Evolutionary conservation across 495 filamentous ascomycete species (phyloP), one percentile per base, ranked within the genome.

Genomic region (Articulospora tetracladia): DNA sequence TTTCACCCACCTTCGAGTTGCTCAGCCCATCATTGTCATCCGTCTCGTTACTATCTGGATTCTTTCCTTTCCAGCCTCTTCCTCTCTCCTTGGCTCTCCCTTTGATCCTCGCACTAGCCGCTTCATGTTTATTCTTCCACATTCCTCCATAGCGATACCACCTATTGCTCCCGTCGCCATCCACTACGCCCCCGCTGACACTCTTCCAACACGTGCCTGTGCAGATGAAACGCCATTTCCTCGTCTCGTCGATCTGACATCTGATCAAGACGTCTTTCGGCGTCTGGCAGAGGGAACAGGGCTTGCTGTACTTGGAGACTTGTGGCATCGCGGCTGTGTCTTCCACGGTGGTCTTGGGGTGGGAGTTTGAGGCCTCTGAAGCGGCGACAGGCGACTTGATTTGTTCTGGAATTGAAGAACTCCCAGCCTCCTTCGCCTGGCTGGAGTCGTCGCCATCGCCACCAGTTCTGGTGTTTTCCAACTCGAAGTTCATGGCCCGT

Each of bases 51-150:
- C n/a, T n/a, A n/a, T n/a, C n/a, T n/a, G n/a, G n/a, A n/a, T n/a
- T n/a, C 53, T 15, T 41, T n/a, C n/a, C 32, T 24, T 28, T 46
- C 19, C 7, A 7, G 1, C 32, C 19, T 17, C 1, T n/a, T 24
- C 2, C 39, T 3, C 27, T 1, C 32, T 46, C 13, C 53, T 56
- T 56, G 10, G 36, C 53, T 34, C 27, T 56, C 17, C 53, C 53
- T 24, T 56, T 56, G 3, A 56, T 56, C 34, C 36, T 56, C 19
- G 34, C 53, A 46, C 53, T 56, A 11, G 26, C 53, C 13, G 11
- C 36, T 15, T 56, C 53, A 46, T 56, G 53, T 17, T 56, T 56
- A 46, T 56, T 47, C 53, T 44, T 56, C 53, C 53, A 56, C 53
- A 56, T 56, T 3, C 53, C 53, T 4, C 53, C 53, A 26, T 56